Evolutionary conservation across 495 filamentous ascomycete genomes (phyloP).

Genomic region (Daldinia caldariorum): DNA sequence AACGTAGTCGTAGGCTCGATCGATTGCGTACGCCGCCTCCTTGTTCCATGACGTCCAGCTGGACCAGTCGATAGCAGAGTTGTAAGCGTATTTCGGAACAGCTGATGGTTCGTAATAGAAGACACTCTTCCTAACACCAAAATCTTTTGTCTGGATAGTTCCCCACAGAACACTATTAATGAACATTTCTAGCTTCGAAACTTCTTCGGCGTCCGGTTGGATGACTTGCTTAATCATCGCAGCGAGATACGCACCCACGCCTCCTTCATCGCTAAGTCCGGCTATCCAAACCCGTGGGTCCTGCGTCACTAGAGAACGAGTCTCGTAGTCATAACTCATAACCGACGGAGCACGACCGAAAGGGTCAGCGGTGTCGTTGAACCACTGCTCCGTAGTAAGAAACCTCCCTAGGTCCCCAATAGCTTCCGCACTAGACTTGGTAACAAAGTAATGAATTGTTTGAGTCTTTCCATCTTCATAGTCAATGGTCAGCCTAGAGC

Average conservation of each 20-base stretch:
- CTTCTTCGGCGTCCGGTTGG: conserved; percentile 54
- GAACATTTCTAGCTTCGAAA: conserved; percentile 60
- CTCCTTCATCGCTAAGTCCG: conserved; percentile 63
- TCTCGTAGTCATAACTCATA: conserved; percentile 60
- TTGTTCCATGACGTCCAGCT: conserved; percentile 57
- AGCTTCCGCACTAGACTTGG: conserved; percentile 51
- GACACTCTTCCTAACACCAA: conserved; percentile 58
- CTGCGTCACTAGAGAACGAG: conserved; percentile 53
- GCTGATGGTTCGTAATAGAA: conserved; percentile 60
- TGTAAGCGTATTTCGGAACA: conserved; percentile 52
- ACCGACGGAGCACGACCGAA: conserved; percentile 60
- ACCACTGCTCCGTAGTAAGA: conserved; percentile 58
- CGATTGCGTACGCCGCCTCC: conserved; percentile 50
- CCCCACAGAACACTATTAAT: conserved; percentile 55
- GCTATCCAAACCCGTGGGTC: conserved; percentile 64
- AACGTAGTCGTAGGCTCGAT: conserved; percentile 64
- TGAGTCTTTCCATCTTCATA: conserved; percentile 56
- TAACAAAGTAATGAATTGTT: conserved; percentile 62
- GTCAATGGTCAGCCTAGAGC: conserved; percentile 52
- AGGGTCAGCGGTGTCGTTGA: conserved; percentile 56
- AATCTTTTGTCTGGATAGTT: conserved; percentile 54
- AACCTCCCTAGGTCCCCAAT: conserved; percentile 49
- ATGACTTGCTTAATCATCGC: conserved; percentile 59
- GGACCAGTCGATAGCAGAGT: conserved; percentile 51
- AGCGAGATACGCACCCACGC: conserved; percentile 58